phyloP scores from a whole-genome alignment of 208 protist species.

The Crithidia brevicula region DNA sequence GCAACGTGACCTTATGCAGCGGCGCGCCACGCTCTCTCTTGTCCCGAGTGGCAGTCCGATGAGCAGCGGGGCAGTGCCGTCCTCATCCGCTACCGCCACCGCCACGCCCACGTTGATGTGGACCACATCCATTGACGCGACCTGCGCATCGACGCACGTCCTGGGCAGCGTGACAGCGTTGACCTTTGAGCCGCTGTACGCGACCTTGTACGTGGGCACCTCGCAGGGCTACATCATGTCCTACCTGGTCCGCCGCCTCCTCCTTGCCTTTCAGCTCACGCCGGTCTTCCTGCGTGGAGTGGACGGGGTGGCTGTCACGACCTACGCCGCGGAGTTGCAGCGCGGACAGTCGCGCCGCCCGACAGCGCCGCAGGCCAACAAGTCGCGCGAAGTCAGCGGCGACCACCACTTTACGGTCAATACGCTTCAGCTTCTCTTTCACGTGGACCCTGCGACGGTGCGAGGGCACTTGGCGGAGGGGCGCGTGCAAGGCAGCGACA shows the following conservation, averaged over 20 bases:
- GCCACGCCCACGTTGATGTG: slow-evolving; percentile 29
- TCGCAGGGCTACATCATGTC: slow-evolving; percentile 67
- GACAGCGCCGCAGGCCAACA: not conserved
- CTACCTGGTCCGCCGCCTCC: slow-evolving; percentile 70
- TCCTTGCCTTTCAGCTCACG: slow-evolving; percentile 64
- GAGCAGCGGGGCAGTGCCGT: not conserved
- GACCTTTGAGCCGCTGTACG: slow-evolving; percentile 64
- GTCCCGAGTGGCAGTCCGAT: not conserved
- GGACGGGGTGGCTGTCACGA: slow-evolving; percentile 32
- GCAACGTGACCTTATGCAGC: too few species aligned
- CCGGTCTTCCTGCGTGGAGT: slow-evolving; percentile 42
- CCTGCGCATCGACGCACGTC: slow-evolving; percentile 27
- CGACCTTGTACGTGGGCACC: slow-evolving; percentile 75
- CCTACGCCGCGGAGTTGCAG: slow-evolving; percentile 40
- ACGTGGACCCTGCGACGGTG: not conserved
- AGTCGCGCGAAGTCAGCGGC: not conserved
- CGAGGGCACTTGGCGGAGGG: not conserved
- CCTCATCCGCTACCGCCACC: not conserved
- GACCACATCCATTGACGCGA: slow-evolving; percentile 27
- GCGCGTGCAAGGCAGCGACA: not conserved
- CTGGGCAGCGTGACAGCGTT: slow-evolving; percentile 50
- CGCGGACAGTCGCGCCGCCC: slow-evolving; percentile 21
- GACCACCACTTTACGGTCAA: slow-evolving; percentile 3
- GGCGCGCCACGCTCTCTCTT: not conserved
- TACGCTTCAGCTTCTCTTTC: slow-evolving; percentile 25